phyloP scores from a whole-genome alignment of 106 monocot species.

The Gastrodia elata region DNA sequence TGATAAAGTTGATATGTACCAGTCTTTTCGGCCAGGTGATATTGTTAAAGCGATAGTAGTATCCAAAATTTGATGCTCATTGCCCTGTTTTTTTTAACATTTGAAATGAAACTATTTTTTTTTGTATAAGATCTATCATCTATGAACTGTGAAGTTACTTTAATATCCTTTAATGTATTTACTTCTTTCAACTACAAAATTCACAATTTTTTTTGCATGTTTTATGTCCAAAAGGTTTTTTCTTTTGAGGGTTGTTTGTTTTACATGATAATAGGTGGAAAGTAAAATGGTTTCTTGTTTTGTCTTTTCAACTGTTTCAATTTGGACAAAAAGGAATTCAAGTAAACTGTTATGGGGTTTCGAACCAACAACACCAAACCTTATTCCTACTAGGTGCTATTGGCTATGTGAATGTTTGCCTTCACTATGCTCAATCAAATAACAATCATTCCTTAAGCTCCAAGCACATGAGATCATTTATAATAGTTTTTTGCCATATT shows the following conservation, averaged over 20 bases:
- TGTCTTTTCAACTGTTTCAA: too few relatives aligned
- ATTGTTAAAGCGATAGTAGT: constrained; percentile 89
- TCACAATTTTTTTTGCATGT: not conserved
- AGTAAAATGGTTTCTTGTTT: too few relatives aligned
- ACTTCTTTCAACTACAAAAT: not conserved
- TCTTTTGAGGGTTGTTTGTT: not conserved
- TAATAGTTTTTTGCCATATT: too few relatives aligned
- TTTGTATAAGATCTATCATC: not conserved
- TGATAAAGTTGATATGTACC: constrained; percentile 97
- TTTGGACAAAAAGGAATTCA: too few relatives aligned
- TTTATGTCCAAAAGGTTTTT: not conserved
- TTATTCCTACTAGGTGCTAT: too few relatives aligned
- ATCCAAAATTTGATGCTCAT: constrained; percentile 33
- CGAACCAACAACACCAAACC: too few relatives aligned
- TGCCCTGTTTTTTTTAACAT: not conserved
- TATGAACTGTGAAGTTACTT: not conserved
- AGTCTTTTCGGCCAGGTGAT: constrained; percentile 85
- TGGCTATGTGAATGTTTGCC: too few relatives aligned
- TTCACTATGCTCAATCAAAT: too few relatives aligned
- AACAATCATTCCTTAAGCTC: too few relatives aligned
- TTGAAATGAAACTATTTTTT: not conserved
- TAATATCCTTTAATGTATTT: not conserved
- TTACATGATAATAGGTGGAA: too few relatives aligned
- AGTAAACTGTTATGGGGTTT: too few relatives aligned
- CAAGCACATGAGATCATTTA: too few relatives aligned